A percentile compares a stretch with the other conserved stretches of the same genome.
These are phyloP conservation scores for Paecilomyces sp. DNA, from an alignment of 2,329 filamentous ascomycete genomes.

Conservation along the genomic window DNA sequence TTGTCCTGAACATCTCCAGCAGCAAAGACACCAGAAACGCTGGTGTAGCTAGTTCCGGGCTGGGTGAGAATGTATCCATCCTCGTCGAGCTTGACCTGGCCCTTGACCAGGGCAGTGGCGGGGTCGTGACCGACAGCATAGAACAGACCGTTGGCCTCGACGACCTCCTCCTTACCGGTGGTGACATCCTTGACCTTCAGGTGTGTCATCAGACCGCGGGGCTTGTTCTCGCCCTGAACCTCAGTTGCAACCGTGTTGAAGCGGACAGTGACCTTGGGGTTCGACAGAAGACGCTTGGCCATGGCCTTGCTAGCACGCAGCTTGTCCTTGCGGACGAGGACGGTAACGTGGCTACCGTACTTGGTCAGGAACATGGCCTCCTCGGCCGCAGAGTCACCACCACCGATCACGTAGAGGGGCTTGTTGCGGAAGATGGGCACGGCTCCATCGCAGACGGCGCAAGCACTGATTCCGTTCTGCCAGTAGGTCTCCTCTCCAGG, in stretches of 20 bases:
- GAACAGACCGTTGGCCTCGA: slow-evolving; percentile 88
- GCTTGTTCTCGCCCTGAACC: slow-evolving; percentile 74
- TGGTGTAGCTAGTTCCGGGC: slow-evolving; percentile 83
- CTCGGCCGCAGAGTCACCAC: slow-evolving; percentile 93
- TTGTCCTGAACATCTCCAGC: slow-evolving; percentile 98
- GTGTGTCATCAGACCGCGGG: slow-evolving; percentile 74
- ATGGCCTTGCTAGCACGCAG: slow-evolving; percentile 87
- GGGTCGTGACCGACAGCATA: slow-evolving; percentile 97
- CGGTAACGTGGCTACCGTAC: slow-evolving; percentile 91
- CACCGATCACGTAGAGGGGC: slow-evolving; percentile 90
- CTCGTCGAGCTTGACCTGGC: slow-evolving; percentile 76
- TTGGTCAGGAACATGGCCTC: slow-evolving; percentile 97
- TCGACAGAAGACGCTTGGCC: slow-evolving; percentile 70
- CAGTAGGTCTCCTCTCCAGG: slow-evolving; percentile 91
- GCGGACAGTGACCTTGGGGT: slow-evolving; percentile 85
- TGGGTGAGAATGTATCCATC: slow-evolving; percentile 89
- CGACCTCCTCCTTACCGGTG: slow-evolving; percentile 70
- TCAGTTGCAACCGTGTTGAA: slow-evolving; percentile 79
- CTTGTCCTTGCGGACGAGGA: slow-evolving; percentile 80
- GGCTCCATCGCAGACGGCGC: slow-evolving; percentile 94
- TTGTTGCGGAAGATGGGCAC: slow-evolving; percentile 97
- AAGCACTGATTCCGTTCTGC: slow-evolving; percentile 94
- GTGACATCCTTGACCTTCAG: slow-evolving; percentile 73
- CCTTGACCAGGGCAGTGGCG: slow-evolving; percentile 84
- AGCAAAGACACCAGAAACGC: slow-evolving; percentile 85